phyloP scores from a whole-genome alignment of 352 stramenopile genomes.

The Phytophthora pluvialis region DNA sequence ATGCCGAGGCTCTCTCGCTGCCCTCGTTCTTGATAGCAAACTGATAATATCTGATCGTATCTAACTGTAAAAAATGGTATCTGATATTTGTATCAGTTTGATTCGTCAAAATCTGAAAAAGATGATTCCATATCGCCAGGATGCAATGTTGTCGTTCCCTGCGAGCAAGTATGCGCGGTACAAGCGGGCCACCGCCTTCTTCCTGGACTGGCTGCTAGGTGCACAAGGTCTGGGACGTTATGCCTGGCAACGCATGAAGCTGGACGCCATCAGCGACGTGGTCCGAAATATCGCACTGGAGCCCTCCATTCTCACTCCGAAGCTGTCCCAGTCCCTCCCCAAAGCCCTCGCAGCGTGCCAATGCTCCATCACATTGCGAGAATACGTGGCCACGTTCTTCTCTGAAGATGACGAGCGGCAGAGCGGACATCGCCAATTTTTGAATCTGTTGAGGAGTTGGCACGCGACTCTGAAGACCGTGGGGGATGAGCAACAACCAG shows the following conservation, averaged over 20 bases:
- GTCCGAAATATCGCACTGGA: slow-evolving; percentile 15
- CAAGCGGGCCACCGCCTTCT: slow-evolving; percentile 22
- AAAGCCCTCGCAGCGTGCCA: slow-evolving; percentile 31
- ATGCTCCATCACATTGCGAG: slow-evolving; percentile 25
- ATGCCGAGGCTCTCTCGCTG: too few species aligned
- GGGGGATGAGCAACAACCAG: slow-evolving; percentile 1
- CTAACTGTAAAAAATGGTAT: too few species aligned
- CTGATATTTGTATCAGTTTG: too few species aligned
- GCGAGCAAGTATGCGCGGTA: slow-evolving; percentile 17
- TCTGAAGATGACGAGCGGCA: slow-evolving; percentile 4
- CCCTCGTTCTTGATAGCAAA: too few species aligned
- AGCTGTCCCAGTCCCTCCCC: slow-evolving; percentile 20
- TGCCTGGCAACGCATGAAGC: slow-evolving; percentile 1
- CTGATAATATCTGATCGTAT: too few species aligned
- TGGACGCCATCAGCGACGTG: slow-evolving; percentile 4
- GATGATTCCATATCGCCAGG: too few species aligned
- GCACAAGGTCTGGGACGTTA: slow-evolving; percentile 6
- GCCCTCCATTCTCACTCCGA: slow-evolving; percentile 18
- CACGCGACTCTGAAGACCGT: slow-evolving; percentile 8
- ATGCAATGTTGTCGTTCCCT: slow-evolving; percentile 13
- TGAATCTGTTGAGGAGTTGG: slow-evolving; percentile 19
- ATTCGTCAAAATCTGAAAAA: too few species aligned
- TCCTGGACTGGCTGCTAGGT: slow-evolving; percentile 24
- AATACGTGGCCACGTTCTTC: slow-evolving; percentile 31
- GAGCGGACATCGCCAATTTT: slow-evolving; percentile 17